These are phyloP conservation scores for Pulveroboletus sp. DNA, from an alignment of 768 basidiomycete species.

Conservation along the genomic window DNA sequence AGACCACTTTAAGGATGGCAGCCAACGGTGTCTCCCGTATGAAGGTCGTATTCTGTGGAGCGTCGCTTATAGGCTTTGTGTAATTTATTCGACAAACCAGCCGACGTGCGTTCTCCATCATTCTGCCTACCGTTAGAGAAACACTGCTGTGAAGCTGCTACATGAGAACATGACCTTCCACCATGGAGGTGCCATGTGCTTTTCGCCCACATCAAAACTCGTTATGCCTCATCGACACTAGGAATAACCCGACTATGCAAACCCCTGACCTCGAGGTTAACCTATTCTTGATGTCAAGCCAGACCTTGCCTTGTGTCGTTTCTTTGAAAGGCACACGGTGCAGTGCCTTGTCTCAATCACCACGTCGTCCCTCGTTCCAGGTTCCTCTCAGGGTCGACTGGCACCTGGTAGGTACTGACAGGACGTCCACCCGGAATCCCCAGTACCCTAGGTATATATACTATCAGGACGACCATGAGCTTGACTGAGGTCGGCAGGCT, in stretches of 20 bases:
- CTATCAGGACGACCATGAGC: no score
- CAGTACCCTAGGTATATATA: no score
- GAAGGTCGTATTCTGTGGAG: constrained; percentile 2
- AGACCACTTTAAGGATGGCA: neutral
- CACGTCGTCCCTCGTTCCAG: neutral
- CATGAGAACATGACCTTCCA: constrained; percentile 1
- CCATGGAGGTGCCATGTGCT: constrained; percentile 8
- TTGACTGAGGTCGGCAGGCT: no score
- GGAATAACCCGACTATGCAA: no score
- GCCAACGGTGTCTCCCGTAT: constrained; percentile 4
- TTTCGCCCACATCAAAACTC: constrained; percentile 1
- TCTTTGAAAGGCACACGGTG: neutral
- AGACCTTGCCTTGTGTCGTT: no score
- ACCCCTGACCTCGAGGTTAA: no score
- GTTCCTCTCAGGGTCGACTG: constrained; percentile 1
- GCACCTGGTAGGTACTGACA: neutral
- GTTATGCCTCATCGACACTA: no score
- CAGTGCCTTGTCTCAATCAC: neutral
- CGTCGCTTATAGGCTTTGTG: constrained; percentile 21
- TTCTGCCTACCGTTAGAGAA: constrained; percentile 7
- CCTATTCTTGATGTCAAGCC: neutral
- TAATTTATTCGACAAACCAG: constrained; percentile 26
- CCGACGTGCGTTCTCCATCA: constrained; percentile 21
- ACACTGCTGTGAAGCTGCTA: constrained; percentile 2
- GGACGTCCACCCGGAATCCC: neutral